Conservation (phyloP, 1,284 basidiomycete species). For the Fomitopsis pinicola region DNA sequence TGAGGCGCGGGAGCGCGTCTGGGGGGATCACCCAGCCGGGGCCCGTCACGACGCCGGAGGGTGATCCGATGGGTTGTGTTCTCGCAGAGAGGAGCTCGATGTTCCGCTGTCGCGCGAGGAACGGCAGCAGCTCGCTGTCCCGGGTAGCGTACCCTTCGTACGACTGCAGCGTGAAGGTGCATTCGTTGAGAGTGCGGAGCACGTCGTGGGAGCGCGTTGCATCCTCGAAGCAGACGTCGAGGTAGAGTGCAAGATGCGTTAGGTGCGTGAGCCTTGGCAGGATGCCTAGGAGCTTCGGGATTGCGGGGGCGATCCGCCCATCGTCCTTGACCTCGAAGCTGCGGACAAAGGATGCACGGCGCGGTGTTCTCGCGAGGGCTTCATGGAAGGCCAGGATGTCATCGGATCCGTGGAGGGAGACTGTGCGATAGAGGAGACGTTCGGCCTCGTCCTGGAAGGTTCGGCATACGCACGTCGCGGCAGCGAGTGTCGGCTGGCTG, state of each 20-base stretch:
- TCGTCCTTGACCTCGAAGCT: neutral
- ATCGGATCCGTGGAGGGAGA: neutral
- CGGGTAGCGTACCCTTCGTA: neutral
- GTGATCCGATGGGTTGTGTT: neutral
- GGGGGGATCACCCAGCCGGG: neutral
- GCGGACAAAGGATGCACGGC: neutral
- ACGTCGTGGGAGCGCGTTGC: neutral
- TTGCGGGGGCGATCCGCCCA: neutral
- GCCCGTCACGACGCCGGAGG: no score
- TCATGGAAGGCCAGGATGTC: neutral
- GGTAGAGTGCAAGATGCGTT: neutral
- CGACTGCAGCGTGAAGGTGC: neutral
- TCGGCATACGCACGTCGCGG: neutral
- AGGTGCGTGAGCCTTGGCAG: neutral
- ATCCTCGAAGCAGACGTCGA: neutral
- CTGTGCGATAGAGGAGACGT: neutral
- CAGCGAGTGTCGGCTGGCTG: neutral
- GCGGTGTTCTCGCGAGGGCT: neutral
- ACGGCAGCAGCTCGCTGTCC: neutral
- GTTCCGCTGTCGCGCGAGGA: neutral
- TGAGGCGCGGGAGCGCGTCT: neutral
- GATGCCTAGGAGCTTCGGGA: neutral
- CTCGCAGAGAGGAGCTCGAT: neutral
- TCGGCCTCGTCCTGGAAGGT: neutral
- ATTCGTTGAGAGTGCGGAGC: neutral